A percentile compares a stretch with the other conserved stretches of the same genome.
Evolutionary conservation across 2,329 filamentous ascomycete genomes (phyloP).

Genomic region (Colletotrichum melonis): DNA sequence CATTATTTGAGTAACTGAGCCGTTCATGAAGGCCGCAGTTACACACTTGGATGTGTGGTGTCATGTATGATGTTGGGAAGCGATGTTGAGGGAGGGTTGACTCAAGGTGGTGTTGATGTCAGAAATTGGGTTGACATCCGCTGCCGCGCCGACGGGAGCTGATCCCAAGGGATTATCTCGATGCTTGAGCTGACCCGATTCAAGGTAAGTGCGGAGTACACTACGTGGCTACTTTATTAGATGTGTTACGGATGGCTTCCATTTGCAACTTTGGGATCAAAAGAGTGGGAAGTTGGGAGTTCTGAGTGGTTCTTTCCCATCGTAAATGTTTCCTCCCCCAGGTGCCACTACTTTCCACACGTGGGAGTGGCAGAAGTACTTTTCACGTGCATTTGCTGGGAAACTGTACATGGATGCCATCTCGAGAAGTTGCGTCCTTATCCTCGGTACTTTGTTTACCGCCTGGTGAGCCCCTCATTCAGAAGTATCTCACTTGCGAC

Average conservation of each 20-base stretch:
- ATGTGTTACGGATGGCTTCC: not conserved
- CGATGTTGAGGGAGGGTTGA: not conserved
- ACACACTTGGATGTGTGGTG: not conserved
- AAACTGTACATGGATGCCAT: not conserved
- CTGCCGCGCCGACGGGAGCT: not conserved
- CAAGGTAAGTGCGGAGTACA: not conserved
- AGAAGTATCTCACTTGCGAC: not conserved
- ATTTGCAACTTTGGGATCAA: too few relatives aligned
- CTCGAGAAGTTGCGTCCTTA: not conserved
- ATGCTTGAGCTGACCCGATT: not conserved
- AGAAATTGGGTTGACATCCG: not conserved
- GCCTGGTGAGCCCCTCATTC: not conserved
- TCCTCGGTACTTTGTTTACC: slow-evolving; percentile 1
- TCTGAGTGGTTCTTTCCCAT: not conserved
- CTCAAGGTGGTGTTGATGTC: not conserved
- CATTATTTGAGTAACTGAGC: not conserved
- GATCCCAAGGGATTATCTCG: not conserved
- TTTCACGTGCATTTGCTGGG: not conserved
- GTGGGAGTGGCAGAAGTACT: slow-evolving; percentile 24
- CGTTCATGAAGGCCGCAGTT: not conserved
- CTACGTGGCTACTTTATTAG: not conserved
- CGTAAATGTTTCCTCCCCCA: slow-evolving; percentile 19
- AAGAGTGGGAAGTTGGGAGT: not conserved
- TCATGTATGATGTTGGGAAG: not conserved
- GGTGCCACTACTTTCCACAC: slow-evolving; percentile 31